A percentile compares a stretch with the other conserved stretches of the same genome.
Evolutionary conservation across 1,284 basidiomycete genomes (phyloP).

Genomic region (Prillingera fragicola): DNA sequence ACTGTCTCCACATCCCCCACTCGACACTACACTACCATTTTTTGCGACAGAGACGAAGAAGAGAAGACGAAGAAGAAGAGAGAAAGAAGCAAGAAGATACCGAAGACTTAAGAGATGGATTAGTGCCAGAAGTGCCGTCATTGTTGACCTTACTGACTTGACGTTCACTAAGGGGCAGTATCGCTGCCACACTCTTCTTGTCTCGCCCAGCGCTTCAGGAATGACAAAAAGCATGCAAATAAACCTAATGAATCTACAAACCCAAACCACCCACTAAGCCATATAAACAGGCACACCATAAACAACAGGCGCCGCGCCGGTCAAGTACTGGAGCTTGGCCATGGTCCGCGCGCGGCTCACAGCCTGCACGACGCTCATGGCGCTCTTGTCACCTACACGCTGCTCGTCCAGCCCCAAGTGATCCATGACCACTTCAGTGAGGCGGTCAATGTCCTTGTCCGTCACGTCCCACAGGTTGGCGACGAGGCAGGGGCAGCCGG

Average conservation of each 20-base stretch:
- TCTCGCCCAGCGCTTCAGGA: too few relatives aligned
- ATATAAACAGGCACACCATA: conserved; percentile 74
- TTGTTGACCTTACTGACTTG: too few relatives aligned
- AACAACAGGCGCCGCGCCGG: conserved; percentile 89
- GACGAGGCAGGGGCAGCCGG: conserved; percentile 85
- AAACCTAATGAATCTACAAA: neutral
- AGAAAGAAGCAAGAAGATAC: neutral
- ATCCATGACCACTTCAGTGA: conserved; percentile 78
- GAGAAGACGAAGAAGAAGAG: neutral
- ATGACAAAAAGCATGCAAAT: neutral
- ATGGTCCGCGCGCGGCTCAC: conserved; percentile 69
- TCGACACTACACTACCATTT: too few relatives aligned
- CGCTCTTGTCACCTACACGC: conserved; percentile 18
- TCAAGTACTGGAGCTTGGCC: conserved; percentile 88
- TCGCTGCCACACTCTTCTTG: too few relatives aligned
- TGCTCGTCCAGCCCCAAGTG: conserved; percentile 57
- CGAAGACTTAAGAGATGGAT: neutral
- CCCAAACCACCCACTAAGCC: too few relatives aligned
- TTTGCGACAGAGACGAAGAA: neutral
- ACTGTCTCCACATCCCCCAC: too few relatives aligned
- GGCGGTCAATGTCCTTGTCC: conserved; percentile 91
- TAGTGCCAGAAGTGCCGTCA: too few relatives aligned
- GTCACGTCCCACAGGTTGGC: conserved; percentile 99
- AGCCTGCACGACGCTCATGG: conserved; percentile 58
- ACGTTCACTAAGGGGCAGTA: too few relatives aligned